Evolutionary conservation across 2,329 filamentous ascomycete genomes (phyloP), one percentile per base, ranked within the genome.

Genomic region (Cercospora citrullina): DNA sequence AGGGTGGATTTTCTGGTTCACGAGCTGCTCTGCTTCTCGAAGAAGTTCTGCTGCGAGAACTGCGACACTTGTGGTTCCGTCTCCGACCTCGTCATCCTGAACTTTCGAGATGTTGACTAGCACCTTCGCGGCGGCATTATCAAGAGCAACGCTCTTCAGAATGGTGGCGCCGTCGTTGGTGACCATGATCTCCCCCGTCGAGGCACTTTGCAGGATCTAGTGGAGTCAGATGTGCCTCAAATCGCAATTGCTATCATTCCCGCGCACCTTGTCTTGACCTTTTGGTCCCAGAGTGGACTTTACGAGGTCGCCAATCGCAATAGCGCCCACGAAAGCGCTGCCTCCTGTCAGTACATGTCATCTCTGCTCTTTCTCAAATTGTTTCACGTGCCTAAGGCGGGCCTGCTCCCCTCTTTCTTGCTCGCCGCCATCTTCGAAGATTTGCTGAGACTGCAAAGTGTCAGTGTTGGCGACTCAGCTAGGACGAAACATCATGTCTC

Each of bases 61-160:
- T 53, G 95, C 91, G 66, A 99, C 95, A n/a, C 94, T 98, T 23
- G 95, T 99, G 57, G 95, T 99, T 68, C 95, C 95, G 79, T 99
- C 95, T 78, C 95, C 95, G 26, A 99, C 94, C 81, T 99, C 95
- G 79, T 99, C 95, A 77, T 99, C 95, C 80, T 99, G 95, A 5
- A 99, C 95, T 84, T 99, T 99, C 71, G 94, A 98, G 76, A 99
- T 98, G 81, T 99, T 99, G 79, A 99, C 95, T 53, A 99, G 87
- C 5, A 99, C 95, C 84, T 99, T 99, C 64, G 95, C 95, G 23
- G 95, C 95, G 53, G 95, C 95, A 80, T 99, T 99, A 81, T 99
- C 95, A 78, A 99, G 90, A 53, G 95, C 95, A 81, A 99, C 99
- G 64, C 94, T 92, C 83, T 99, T 99, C 72, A 99, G 88, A 75